phyloP scores from a whole-genome alignment of 2,329 filamentous ascomycete genomes.

The Arthroderma uncinatum region DNA sequence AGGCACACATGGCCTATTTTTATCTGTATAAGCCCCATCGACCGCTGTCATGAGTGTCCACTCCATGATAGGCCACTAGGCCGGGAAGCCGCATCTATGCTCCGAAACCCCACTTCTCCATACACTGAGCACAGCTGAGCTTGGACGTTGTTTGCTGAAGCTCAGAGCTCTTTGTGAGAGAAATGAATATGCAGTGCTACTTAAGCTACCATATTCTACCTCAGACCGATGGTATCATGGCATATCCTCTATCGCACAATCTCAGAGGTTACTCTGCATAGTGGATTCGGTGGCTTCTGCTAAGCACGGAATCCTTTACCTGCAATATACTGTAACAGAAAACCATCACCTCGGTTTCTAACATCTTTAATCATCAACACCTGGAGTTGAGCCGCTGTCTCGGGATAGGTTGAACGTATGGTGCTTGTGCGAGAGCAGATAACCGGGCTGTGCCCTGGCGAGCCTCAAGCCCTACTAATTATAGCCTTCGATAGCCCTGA shows the following conservation, averaged over 20 bases:
- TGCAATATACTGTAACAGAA: background rate
- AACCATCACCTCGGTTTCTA: background rate
- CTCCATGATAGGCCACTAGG: background rate
- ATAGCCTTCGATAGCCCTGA: background rate
- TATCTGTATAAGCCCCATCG: background rate
- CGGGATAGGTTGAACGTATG: background rate
- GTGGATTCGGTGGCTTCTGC: background rate
- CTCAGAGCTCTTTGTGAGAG: background rate
- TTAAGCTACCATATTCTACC: background rate
- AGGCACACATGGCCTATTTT: background rate
- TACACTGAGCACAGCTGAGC: background rate
- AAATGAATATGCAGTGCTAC: background rate
- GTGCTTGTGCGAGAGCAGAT: background rate
- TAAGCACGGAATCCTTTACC: background rate
- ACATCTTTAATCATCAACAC: background rate
- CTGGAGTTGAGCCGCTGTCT: background rate
- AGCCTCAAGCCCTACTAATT: conserved; percentile 1
- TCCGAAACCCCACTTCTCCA: background rate
- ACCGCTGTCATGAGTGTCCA: background rate
- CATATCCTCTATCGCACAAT: background rate
- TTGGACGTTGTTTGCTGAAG: background rate
- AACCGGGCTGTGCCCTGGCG: background rate
- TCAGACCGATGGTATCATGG: background rate
- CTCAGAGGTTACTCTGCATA: background rate
- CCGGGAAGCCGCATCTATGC: background rate